A percentile compares a stretch with the other conserved stretches of the same genome.
Conservation (phyloP, 495 filamentous ascomycete genomes). For the Parmelia sp. region DNA sequence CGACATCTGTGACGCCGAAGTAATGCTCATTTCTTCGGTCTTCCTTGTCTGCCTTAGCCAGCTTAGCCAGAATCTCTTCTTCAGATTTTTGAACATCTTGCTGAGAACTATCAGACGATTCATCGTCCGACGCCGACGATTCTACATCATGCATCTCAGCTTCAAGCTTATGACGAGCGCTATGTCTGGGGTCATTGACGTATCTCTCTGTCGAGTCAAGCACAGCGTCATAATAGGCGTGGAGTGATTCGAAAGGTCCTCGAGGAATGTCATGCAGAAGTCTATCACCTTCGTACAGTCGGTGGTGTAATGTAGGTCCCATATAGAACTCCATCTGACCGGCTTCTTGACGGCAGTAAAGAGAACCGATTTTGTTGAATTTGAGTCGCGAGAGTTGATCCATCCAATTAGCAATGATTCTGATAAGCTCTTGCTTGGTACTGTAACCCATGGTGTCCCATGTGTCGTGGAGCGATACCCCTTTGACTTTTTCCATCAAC, state of each 20-base stretch:
- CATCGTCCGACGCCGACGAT: neutral
- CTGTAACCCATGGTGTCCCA: slow-evolving; percentile 37
- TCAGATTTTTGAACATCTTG: neutral
- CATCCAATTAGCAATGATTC: slow-evolving; percentile 34
- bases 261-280: neutral
- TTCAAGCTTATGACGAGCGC: neutral
- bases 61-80: neutral
- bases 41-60: neutral
- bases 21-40: neutral
- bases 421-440: slow-evolving; percentile 36
- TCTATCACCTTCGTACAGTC: neutral
- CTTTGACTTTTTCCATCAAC: slow-evolving; percentile 45
- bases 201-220: neutral
- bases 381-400: slow-evolving; percentile 17
- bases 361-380: slow-evolving; percentile 1
- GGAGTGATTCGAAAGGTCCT: slow-evolving; percentile 7
- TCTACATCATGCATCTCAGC: neutral
- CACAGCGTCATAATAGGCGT: neutral
- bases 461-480: slow-evolving; percentile 34
- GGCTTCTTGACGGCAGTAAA: slow-evolving; percentile 6
- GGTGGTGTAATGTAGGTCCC: neutral
- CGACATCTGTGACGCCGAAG: neutral
- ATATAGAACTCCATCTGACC: slow-evolving; percentile 1
- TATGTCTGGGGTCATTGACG: neutral
- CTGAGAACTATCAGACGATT: neutral